Evolutionary conservation across 352 stramenopile genomes (phyloP), one percentile per base, ranked within the genome.

Genomic region (Achlya hypogyna): DNA sequence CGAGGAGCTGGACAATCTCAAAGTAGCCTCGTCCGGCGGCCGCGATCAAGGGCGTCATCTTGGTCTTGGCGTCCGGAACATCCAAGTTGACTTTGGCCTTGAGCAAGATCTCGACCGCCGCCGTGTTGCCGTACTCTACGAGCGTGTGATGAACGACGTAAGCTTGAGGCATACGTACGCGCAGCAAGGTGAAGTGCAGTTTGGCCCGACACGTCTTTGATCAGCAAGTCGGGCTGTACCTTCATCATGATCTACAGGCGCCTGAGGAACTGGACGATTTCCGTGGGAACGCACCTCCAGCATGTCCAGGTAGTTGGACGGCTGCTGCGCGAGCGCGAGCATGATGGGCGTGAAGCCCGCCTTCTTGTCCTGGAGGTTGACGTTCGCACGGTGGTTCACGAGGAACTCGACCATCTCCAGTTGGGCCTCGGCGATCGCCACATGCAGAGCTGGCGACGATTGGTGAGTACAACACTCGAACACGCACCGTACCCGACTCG

Each of bases 361-460:
- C 71, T 89, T 89, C 74, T 87, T 91, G 29, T 89, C 78, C 70
- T 89, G 79, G 51, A 82, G 67, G 31, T 91, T 86, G 16, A 91
- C 74, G 63, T 75, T 73, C n/a, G 75, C 79, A 16, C 83, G 81
- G 75, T 87, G 80, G 59, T 74, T 72, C 28, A 89, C 80, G 22
- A 91, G 71, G 63, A 88, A 75, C 71, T 85, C 73, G 32, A 89
- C 83, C 64, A 91, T 75, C 62, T 87, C 74, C 53, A 89, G 49
- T 62, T 89, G 79, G 49, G 87, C 81, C 51, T 91, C 83, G 12
- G 81, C 70, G 34, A 91, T 81, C 12, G 83, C 83, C 45, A 89
- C 73, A 60, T 91, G 83, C 35, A 91, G 75, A 9, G 76, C 83
- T 91, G 60, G 16, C 8, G 14, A 42, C 22, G 10, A 14, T 40